Evolutionary conservation across 495 filamentous ascomycete species (phyloP).

Genomic region (Parmelia sp.): DNA sequence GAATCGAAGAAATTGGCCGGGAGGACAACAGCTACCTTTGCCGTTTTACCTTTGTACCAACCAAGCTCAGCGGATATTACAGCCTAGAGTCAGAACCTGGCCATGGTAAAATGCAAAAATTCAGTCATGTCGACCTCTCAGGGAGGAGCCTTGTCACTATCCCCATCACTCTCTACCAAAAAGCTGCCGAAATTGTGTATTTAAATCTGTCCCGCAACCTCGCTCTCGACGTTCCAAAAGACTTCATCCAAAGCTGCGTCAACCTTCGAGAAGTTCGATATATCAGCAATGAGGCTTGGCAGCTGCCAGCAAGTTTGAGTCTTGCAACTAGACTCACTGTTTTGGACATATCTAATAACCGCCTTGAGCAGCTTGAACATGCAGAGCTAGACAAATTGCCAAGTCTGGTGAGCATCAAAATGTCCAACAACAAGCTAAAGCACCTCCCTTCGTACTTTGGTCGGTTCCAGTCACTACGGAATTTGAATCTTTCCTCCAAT

Average conservation of each 20-base stretch:
- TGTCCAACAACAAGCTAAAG: slow-evolving; percentile 85
- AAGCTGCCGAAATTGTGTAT: slow-evolving; percentile 85
- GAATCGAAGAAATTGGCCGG: slow-evolving; percentile 88
- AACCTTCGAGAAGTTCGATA: slow-evolving; percentile 93
- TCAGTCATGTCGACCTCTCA: slow-evolving; percentile 85
- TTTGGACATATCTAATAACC: slow-evolving; percentile 92
- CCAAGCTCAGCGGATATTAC: slow-evolving; percentile 73
- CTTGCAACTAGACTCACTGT: slow-evolving; percentile 75
- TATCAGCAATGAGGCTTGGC: slow-evolving; percentile 81
- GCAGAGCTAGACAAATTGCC: slow-evolving; percentile 64
- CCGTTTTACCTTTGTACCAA: slow-evolving; percentile 88
- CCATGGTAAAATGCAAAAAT: slow-evolving; percentile 74
- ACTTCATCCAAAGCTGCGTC: slow-evolving; percentile 91
- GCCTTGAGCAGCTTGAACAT: slow-evolving; percentile 77
- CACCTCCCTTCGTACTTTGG: slow-evolving; percentile 74
- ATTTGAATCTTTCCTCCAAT: slow-evolving; percentile 87
- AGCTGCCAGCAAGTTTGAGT: slow-evolving; percentile 77
- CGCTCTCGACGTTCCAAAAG: slow-evolving; percentile 84
- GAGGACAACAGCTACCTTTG: slow-evolving; percentile 97
- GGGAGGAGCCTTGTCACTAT: slow-evolving; percentile 93
- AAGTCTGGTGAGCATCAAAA: slow-evolving; percentile 80
- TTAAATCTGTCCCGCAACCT: slow-evolving; percentile 89
- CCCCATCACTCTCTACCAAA: slow-evolving; percentile 87
- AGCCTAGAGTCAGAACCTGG: slow-evolving; percentile 71
- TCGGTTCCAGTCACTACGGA: slow-evolving; percentile 66